These are phyloP conservation scores for Podaxis sp. DNA, from an alignment of 768 basidiomycete genomes.

Conservation along the genomic window DNA sequence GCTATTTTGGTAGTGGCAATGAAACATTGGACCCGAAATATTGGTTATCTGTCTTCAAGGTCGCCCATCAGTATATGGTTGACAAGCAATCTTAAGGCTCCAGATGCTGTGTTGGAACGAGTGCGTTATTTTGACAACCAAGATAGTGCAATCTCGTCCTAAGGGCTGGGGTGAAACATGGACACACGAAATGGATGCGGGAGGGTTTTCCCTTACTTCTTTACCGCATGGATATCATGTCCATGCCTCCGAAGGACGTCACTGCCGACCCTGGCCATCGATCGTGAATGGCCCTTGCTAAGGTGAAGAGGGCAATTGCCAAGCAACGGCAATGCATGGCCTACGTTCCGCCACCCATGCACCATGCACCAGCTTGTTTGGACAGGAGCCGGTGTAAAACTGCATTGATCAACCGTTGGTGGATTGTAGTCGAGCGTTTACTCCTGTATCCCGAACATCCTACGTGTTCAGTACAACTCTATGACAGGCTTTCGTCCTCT, in stretches of 20 bases:
- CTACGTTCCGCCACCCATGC: too few species aligned
- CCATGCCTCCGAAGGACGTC: neutral
- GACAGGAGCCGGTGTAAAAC: too few species aligned
- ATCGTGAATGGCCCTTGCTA: too few species aligned
- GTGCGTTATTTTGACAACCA: neutral
- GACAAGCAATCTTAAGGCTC: neutral
- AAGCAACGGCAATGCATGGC: too few species aligned
- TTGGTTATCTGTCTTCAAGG: neutral
- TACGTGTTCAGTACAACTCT: too few species aligned
- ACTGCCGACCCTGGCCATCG: too few species aligned
- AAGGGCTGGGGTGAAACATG: conserved; percentile 9
- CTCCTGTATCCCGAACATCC: too few species aligned
- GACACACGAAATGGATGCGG: neutral
- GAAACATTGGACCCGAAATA: neutral
- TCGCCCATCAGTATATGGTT: neutral
- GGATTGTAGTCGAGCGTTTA: too few species aligned
- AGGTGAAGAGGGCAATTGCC: too few species aligned
- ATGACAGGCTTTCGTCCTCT: too few species aligned
- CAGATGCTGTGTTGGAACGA: neutral
- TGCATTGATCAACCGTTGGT: too few species aligned
- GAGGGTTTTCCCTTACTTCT: neutral
- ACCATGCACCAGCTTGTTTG: too few species aligned
- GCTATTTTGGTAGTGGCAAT: neutral
- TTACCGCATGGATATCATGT: neutral
- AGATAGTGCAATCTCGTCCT: neutral